Evolutionary conservation across 179 eudicot species (phyloP).

Genomic region (Beta lomatogona): DNA sequence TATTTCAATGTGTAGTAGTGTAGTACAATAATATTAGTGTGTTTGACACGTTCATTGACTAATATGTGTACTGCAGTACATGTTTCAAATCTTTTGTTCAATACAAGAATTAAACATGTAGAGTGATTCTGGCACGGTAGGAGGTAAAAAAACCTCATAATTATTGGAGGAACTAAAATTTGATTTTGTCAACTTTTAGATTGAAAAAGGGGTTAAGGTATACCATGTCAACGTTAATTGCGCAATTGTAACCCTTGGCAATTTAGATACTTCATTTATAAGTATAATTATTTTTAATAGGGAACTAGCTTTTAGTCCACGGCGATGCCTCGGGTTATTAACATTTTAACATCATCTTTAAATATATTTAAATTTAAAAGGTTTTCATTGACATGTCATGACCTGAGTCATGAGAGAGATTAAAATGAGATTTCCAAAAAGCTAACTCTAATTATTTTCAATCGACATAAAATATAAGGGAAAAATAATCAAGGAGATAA

Average conservation of each 20-base stretch:
- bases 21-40: background rate
- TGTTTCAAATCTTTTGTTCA: background rate
- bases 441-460: too few species aligned
- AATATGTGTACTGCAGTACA: background rate
- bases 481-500: too few species aligned
- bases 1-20: background rate
- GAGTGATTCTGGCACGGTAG: background rate
- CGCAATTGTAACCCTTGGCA: background rate
- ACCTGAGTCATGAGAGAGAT: too few species aligned
- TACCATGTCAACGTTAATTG: background rate
- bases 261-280: background rate
- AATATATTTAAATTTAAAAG: too few species aligned
- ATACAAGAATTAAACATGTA: background rate
- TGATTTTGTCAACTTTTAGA: background rate
- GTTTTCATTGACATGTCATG: too few species aligned
- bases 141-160: background rate
- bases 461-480: too few species aligned
- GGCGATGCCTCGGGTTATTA: too few species aligned
- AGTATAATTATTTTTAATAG: too few species aligned
- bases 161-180: background rate
- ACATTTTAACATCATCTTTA: too few species aligned
- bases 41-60: slow-evolving; percentile 1
- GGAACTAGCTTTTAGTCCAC: too few species aligned
- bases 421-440: too few species aligned
- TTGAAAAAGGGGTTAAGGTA: background rate